A percentile compares a stretch with the other conserved stretches of the same genome.
Conservation (phyloP, 306 rosid genomes). For the Arachis hypogaea region DNA sequence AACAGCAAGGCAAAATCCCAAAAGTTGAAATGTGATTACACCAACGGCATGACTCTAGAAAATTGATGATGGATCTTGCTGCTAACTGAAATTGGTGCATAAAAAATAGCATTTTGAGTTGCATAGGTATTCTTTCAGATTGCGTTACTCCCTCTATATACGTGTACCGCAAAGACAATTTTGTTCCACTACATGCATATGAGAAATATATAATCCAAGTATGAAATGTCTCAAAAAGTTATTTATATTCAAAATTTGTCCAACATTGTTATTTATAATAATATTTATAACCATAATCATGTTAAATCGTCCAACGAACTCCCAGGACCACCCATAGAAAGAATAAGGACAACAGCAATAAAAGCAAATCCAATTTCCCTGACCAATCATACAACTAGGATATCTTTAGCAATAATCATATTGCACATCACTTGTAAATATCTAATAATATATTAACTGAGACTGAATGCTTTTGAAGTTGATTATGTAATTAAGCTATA, state of each 20-base stretch:
- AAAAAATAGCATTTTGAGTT: neutral
- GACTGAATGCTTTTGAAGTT: neutral
- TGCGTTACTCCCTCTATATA: neutral
- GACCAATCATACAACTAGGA: neutral
- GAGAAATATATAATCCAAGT: too few relatives aligned
- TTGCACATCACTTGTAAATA: neutral
- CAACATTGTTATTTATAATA: too few relatives aligned
- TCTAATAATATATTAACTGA: neutral
- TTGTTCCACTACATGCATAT: too few relatives aligned
- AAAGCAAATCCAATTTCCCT: neutral
- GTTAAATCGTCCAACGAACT: neutral
- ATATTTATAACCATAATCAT: neutral
- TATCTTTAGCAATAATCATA: constrained; percentile 8
- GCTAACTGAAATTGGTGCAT: neutral
- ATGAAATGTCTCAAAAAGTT: too few relatives aligned
- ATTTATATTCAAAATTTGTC: too few relatives aligned
- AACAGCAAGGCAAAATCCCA: neutral
- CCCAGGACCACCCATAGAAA: neutral
- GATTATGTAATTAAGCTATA: neutral
- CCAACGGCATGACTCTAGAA: constrained; percentile 1
- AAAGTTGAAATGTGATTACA: neutral
- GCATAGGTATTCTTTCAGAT: neutral
- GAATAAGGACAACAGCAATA: neutral
- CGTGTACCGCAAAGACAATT: too few relatives aligned
- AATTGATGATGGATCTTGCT: neutral